Evolutionary conservation across 306 rosid species (phyloP).

Genomic region (Mimosa pudica): DNA sequence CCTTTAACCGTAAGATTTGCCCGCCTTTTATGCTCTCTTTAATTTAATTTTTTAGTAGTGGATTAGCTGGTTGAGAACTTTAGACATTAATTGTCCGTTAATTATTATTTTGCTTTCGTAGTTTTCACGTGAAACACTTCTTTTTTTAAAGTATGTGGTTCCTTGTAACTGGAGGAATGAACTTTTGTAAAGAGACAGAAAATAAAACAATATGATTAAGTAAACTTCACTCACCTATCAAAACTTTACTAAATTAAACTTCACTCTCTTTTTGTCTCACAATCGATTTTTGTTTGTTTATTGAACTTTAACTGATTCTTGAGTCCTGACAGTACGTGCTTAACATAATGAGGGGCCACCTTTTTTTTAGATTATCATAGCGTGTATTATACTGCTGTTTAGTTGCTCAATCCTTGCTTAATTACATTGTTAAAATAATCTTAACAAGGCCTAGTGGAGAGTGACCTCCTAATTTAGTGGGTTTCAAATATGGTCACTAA

Average conservation of each 20-base stretch:
- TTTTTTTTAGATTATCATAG: background rate
- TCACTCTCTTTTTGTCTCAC: background rate
- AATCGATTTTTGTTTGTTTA: background rate
- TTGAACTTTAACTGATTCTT: background rate
- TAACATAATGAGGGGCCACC: background rate
- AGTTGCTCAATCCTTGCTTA: background rate
- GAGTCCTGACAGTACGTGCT: background rate
- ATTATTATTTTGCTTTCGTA: background rate
- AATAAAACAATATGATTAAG: background rate
- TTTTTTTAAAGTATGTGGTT: background rate
- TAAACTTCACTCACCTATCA: background rate
- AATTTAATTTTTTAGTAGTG: background rate
- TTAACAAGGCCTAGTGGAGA: slow-evolving; percentile 1
- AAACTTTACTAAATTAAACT: background rate
- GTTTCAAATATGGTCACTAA: slow-evolving; percentile 27
- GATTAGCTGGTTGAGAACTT: background rate
- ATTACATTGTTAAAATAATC: background rate
- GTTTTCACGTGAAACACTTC: background rate
- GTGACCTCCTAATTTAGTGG: slow-evolving; percentile 10
- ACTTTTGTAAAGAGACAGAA: background rate
- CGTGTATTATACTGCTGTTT: background rate
- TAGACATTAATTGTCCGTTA: background rate
- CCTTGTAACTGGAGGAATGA: background rate
- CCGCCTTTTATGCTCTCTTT: background rate
- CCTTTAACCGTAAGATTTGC: slow-evolving; percentile 24